Evolutionary conservation across 331 rosid species (phyloP).

Genomic region (Dryas integrifolia): DNA sequence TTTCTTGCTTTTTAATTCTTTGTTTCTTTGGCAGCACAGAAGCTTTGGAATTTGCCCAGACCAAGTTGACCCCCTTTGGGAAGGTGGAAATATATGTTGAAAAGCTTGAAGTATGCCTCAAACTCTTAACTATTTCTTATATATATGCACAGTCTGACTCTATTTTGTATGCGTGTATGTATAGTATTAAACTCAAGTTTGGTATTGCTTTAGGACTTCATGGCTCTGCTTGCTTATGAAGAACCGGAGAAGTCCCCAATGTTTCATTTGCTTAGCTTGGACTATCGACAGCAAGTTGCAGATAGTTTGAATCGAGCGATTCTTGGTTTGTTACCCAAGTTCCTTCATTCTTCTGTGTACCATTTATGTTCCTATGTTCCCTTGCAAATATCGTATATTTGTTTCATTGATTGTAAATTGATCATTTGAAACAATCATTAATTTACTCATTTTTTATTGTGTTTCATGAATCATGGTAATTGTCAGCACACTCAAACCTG

Average conservation of each 20-base stretch:
- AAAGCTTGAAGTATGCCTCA: conserved; percentile 64
- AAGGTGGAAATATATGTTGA: conserved; percentile 58
- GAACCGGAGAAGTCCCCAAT: conserved; percentile 88
- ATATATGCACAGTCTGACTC: neutral
- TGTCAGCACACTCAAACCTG: conserved; percentile 68
- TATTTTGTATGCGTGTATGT: neutral
- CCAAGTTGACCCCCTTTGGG: conserved; percentile 70
- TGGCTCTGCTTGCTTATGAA: conserved; percentile 85
- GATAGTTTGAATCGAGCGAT: conserved; percentile 76
- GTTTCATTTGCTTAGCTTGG: conserved; percentile 83
- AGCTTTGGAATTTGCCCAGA: conserved; percentile 94
- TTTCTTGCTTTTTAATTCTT: conserved; percentile 29
- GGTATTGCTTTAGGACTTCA: conserved; percentile 54
- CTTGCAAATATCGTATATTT: conserved; percentile 5
- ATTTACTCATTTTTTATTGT: conserved; percentile 17
- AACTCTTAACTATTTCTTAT: neutral
- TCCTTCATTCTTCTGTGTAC: conserved; percentile 9
- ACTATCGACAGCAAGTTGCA: conserved; percentile 72
- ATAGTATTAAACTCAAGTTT: conserved; percentile 10
- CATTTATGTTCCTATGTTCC: conserved; percentile 19
- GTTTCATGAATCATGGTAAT: conserved; percentile 34
- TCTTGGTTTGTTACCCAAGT: conserved; percentile 68
- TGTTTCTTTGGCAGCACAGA: conserved; percentile 89
- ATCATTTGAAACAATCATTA: neutral
- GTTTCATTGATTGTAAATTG: conserved; percentile 6